phyloP scores from a whole-genome alignment of 2,329 filamentous ascomycete species.

The Verticillium nonalfalfae region DNA sequence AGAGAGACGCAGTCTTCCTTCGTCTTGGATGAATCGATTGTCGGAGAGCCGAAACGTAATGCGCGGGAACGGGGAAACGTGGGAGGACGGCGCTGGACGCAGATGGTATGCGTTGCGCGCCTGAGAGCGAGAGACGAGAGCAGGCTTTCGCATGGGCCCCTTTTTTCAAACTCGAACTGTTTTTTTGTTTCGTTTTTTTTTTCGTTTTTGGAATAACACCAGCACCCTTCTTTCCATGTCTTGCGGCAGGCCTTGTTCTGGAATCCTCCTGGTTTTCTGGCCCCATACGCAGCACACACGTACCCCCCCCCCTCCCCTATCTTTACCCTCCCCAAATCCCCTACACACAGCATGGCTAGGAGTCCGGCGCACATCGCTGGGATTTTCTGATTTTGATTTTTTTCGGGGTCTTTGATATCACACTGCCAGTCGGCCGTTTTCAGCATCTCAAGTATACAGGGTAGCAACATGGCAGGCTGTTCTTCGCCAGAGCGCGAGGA shows the following conservation, averaged over 20 bases:
- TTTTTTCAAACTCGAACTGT: background rate
- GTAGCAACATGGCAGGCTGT: background rate
- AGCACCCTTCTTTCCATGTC: background rate
- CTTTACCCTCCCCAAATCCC: background rate
- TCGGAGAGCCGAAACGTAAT: too few species aligned
- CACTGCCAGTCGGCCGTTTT: background rate
- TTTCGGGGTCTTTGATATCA: background rate
- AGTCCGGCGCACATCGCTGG: background rate
- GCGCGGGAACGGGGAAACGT: too few species aligned
- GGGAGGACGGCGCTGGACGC: background rate
- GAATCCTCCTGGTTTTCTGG: too few species aligned
- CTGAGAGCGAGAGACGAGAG: background rate
- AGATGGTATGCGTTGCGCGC: background rate
- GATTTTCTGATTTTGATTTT: background rate
- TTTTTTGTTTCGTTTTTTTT: background rate
- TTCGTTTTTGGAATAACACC: background rate
- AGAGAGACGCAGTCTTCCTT: conserved; percentile 5
- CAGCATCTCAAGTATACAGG: background rate
- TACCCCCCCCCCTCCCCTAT: too few species aligned
- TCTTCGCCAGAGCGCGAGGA: background rate
- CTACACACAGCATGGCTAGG: background rate
- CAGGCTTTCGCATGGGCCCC: background rate
- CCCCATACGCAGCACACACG: too few species aligned
- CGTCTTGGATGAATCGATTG: too few species aligned
- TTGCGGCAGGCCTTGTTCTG: too few species aligned